A percentile compares a stretch with the other conserved stretches of the same genome.
Conservation (phyloP, 1,284 basidiomycete species). For the Cutaneotrichosporon cyanovorans region DNA sequence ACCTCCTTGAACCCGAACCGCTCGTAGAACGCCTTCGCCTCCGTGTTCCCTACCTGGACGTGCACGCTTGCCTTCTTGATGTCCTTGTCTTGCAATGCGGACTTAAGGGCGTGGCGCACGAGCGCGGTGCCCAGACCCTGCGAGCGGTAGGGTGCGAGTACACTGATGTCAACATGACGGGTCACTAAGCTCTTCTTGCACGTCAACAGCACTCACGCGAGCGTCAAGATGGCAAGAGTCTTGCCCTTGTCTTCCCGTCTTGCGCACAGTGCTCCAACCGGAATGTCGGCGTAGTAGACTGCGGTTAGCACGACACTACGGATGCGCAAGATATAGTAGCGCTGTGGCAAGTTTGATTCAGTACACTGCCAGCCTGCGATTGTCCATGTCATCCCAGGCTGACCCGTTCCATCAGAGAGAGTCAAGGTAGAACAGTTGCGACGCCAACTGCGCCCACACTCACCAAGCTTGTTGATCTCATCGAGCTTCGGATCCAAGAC, state of each 20-base stretch:
- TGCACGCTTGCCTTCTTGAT: constrained; percentile 38
- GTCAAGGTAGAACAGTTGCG: too few relatives aligned
- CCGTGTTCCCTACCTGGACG: constrained; percentile 41
- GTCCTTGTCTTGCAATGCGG: constrained; percentile 26
- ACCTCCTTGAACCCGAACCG: constrained; percentile 40
- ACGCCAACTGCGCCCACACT: too few relatives aligned
- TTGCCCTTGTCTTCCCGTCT: constrained; percentile 31
- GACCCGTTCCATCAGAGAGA: too few relatives aligned
- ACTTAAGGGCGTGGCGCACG: constrained; percentile 29
- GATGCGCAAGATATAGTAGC: too few relatives aligned
- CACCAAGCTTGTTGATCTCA: constrained; percentile 45
- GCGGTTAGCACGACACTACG: constrained; percentile 9
- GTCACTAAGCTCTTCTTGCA: not conserved
- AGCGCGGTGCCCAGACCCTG: constrained; percentile 41
- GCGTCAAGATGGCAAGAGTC: constrained; percentile 40
- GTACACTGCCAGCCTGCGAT: too few relatives aligned
- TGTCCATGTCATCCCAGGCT: too few relatives aligned
- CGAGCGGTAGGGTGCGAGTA: constrained; percentile 44
- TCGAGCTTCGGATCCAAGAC: constrained; percentile 38
- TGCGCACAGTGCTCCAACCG: constrained; percentile 41
- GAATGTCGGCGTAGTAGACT: constrained; percentile 46
- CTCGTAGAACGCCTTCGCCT: constrained; percentile 43
- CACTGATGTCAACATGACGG: constrained; percentile 16
- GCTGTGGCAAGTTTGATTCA: too few relatives aligned
- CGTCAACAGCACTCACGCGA: constrained; percentile 42